Evolutionary conservation across 495 filamentous ascomycete species (phyloP), one percentile per base, ranked within the genome.

Genomic region (Lophium mytilinum): DNA sequence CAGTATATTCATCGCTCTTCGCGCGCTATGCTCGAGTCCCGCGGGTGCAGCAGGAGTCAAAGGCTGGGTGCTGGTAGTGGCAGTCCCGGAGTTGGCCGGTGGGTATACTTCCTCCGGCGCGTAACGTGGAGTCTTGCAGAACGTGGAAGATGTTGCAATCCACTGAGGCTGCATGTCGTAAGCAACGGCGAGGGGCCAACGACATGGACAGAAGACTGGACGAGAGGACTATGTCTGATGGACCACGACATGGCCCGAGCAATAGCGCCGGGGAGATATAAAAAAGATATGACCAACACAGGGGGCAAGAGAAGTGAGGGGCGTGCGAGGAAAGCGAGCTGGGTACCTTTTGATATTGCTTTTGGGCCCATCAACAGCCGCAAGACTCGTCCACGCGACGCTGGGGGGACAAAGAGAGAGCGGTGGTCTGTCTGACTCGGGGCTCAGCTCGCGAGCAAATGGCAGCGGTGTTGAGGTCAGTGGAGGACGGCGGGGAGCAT

Each of bases 1-100:
- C 57, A 57, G 60, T 53, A 63, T 63, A 56, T 66, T 56, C 64
- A 66, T 66, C 60, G 64, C 54, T 60, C 50, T 45, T 55, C 53
- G 58, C 55, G 54, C 54, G 58, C 48, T 45, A 42, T 51, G 62
- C 58, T 58, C 62, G 43, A 53, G 58, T 50, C 57, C 58, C 49
- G 62, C 58, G 50, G 45, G 53, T 52, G 57, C 62, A 61, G 62
- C 62, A 37, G 62, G 62, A 65, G 62, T 58, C 54, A 50, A 61
- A 53, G 50, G 50, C 54, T 58, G 46, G 24, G 57, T 3, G 55
- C 58, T 47, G 58, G 40, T 46, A 53, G 58, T 52, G 53, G 58
- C 46, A 47, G 58, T 46, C 19, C 57, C 54, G 54, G 50, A 47
- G 33, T 55, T 52, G 37, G 62, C 53, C 36, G 56, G 36, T 47